Evolutionary conservation across 495 filamentous ascomycete genomes (phyloP).

Genomic region (Neurospora tetraspora): DNA sequence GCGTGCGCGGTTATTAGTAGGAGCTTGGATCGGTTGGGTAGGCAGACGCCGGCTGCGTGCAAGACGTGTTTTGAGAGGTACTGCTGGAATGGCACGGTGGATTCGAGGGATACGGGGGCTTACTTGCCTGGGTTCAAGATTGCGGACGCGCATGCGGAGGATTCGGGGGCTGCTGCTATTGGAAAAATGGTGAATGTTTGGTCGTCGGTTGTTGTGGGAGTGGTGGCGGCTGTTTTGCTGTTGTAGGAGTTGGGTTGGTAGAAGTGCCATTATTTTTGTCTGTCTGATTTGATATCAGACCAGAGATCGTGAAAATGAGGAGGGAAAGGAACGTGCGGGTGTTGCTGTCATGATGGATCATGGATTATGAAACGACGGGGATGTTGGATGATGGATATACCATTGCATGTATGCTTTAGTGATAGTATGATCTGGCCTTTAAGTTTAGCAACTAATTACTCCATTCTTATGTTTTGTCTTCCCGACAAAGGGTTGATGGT

Average conservation of each 20-base stretch:
- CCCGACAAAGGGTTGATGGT: neutral
- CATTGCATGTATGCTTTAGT: neutral
- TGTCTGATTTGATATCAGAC: neutral
- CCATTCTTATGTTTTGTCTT: neutral
- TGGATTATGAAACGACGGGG: neutral
- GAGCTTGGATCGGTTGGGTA: constrained; percentile 57
- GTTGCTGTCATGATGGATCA: neutral
- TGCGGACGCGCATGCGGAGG: constrained; percentile 6
- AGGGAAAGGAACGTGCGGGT: neutral
- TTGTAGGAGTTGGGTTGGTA: neutral
- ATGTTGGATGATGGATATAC: neutral
- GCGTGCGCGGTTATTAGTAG: constrained; percentile 82
- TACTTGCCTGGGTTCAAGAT: constrained; percentile 28
- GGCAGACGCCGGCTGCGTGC: constrained; percentile 56
- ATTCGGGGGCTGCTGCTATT: neutral
- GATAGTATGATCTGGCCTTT: neutral
- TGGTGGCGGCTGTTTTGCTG: constrained; percentile 2
- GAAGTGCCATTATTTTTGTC: too few relatives aligned
- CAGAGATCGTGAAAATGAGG: neutral
- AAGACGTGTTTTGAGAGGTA: constrained; percentile 64
- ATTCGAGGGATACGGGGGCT: constrained; percentile 23
- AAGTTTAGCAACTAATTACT: neutral
- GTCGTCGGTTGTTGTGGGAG: neutral
- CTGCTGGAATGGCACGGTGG: constrained; percentile 76
- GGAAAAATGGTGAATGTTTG: neutral